A percentile compares a stretch with the other conserved stretches of the same genome.
These are phyloP conservation scores for Cucurbita pepo DNA, from an alignment of 306 rosid species.

Conservation along the genomic window DNA sequence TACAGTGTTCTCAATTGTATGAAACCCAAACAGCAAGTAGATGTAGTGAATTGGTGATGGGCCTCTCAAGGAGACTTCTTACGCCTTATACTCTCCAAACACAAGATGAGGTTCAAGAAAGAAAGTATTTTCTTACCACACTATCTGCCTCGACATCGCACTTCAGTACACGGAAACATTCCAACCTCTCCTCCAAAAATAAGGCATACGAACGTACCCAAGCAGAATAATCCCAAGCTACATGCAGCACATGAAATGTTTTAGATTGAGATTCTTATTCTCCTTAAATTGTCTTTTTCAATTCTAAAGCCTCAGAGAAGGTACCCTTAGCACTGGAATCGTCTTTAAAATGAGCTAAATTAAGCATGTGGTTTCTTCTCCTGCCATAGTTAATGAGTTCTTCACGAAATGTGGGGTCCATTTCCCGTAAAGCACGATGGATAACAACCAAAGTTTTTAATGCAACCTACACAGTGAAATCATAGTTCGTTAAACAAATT, in stretches of 20 bases:
- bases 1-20: background rate
- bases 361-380: constrained; percentile 98
- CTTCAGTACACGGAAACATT: constrained; percentile 89
- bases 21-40: background rate
- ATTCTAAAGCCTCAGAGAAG: background rate
- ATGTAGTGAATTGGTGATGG: background rate
- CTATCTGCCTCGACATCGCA: constrained; percentile 86
- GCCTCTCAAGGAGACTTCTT: background rate
- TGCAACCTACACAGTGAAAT: constrained; percentile 57
- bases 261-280: background rate
- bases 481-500: constrained; percentile 11
- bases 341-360: constrained; percentile 92
- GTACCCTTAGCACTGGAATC: constrained; percentile 97
- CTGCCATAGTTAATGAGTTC: constrained; percentile 93
- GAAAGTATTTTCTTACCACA: constrained; percentile 42
- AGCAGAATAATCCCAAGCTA: constrained; percentile 96
- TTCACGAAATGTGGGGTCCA: constrained; percentile 95
- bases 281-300: background rate
- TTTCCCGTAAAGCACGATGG: constrained; percentile 98
- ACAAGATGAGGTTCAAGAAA: background rate
- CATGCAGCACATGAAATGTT: constrained; percentile 15
- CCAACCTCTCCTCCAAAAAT: constrained; percentile 96
- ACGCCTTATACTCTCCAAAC: background rate
- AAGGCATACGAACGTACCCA: constrained; percentile 97
- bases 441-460: constrained; percentile 80